phyloP scores from a whole-genome alignment of 768 basidiomycete species.

The Amyloporia xantha region DNA sequence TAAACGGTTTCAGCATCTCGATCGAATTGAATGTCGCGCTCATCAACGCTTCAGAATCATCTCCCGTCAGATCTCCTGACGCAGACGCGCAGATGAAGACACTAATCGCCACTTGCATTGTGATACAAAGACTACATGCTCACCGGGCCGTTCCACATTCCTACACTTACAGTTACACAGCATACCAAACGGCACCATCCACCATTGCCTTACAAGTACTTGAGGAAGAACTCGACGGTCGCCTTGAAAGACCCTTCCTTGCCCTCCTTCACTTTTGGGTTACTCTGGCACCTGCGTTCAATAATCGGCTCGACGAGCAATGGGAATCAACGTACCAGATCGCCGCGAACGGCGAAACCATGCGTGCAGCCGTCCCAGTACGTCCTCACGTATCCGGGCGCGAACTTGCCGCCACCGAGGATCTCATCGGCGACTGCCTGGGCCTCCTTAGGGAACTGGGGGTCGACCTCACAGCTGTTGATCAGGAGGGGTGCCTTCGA shows the following conservation, averaged over 20 bases:
- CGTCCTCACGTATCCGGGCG: constrained; percentile 32
- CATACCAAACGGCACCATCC: neutral
- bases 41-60: too few species aligned
- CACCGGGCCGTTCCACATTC: too few species aligned
- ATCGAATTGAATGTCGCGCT: too few species aligned
- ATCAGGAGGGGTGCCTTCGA: constrained; percentile 37
- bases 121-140: too few species aligned
- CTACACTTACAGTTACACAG: too few species aligned
- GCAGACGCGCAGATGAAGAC: too few species aligned
- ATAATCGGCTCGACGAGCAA: neutral
- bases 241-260: constrained; percentile 58
- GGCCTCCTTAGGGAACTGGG: constrained; percentile 26
- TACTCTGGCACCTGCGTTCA: constrained; percentile 16
- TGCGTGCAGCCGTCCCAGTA: constrained; percentile 26
- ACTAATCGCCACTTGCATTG: too few species aligned
- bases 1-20: too few species aligned
- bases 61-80: too few species aligned
- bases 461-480: constrained; percentile 33
- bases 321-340: constrained; percentile 18
- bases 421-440: constrained; percentile 32
- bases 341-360: constrained; percentile 38
- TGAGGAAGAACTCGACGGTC: constrained; percentile 45
- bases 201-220: constrained; percentile 18
- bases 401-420: constrained; percentile 32
- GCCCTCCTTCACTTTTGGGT: constrained; percentile 46